phyloP scores from a whole-genome alignment of 1,284 basidiomycete species.

The Cryptococcus hybrid region DNA sequence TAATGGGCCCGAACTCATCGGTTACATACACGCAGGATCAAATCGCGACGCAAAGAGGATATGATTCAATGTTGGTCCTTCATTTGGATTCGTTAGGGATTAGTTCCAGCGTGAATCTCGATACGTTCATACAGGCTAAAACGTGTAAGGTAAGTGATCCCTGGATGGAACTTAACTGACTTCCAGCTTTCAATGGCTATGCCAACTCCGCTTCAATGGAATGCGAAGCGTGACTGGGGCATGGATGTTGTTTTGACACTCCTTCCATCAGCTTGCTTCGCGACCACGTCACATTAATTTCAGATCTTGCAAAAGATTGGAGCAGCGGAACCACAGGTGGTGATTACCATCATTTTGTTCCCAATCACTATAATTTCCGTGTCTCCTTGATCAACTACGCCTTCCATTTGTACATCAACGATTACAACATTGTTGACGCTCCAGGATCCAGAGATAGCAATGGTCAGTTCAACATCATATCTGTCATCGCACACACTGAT shows the following conservation, averaged over 20 bases:
- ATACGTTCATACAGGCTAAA: constrained; percentile 69
- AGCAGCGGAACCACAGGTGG: constrained; percentile 66
- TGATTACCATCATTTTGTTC: constrained; percentile 77
- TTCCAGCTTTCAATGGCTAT: constrained; percentile 48
- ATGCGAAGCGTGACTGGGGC: constrained; percentile 68
- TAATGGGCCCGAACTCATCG: constrained; percentile 74
- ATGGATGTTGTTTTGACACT: constrained; percentile 66
- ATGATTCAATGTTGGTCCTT: constrained; percentile 71
- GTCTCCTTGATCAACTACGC: constrained; percentile 71
- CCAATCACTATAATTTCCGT: constrained; percentile 70
- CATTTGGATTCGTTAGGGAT: constrained; percentile 77
- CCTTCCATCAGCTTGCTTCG: constrained; percentile 74
- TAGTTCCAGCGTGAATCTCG: constrained; percentile 82
- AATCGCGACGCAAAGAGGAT: constrained; percentile 68
- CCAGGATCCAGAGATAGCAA: constrained; percentile 75
- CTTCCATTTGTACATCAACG: constrained; percentile 81
- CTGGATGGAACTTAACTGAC: background rate
- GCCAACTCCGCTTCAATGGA: constrained; percentile 54
- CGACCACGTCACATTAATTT: constrained; percentile 89
- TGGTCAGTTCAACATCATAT: constrained; percentile 53
- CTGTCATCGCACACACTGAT: background rate
- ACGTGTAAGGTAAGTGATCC: constrained; percentile 56
- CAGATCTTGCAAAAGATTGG: constrained; percentile 88
- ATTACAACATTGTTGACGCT: constrained; percentile 92
- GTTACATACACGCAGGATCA: constrained; percentile 80